Evolutionary conservation across 129 eudicot genomes (phyloP).

Genomic region (Ambrosia trifida): DNA sequence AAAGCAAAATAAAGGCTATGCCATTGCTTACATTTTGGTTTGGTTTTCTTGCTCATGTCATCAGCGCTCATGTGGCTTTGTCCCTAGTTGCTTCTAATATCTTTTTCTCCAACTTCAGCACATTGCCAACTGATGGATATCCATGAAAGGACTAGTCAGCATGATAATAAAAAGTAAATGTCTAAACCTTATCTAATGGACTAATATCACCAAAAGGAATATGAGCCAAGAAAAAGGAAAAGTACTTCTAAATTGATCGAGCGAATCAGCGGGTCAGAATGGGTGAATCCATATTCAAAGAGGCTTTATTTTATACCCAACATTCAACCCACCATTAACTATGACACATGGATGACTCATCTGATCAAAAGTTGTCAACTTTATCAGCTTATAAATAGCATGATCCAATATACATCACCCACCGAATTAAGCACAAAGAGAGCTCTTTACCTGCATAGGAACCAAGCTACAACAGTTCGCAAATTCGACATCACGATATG

Average conservation of each 20-base stretch:
- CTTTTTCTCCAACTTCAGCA: not conserved
- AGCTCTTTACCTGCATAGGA: not conserved
- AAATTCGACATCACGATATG: constrained; percentile 13
- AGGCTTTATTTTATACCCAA: constrained; percentile 13
- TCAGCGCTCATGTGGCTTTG: constrained; percentile 13
- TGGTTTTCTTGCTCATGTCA: constrained; percentile 17
- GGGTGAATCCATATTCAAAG: not conserved
- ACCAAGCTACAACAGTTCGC: constrained; percentile 11
- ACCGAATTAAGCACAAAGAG: not conserved
- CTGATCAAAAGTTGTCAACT: constrained; percentile 23
- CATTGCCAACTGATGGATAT: constrained; percentile 9
- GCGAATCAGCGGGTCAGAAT: constrained; percentile 11
- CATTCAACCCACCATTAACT: constrained; percentile 12
- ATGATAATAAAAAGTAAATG: constrained; percentile 8
- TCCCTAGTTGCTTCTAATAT: constrained; percentile 16
- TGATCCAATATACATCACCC: not conserved
- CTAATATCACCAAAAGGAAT: not conserved
- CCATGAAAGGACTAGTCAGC: not conserved
- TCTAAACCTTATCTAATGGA: not conserved
- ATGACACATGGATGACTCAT: constrained; percentile 35
- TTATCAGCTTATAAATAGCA: constrained; percentile 30
- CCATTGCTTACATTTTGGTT: constrained; percentile 15
- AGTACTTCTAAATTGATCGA: not conserved
- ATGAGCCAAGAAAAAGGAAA: not conserved
- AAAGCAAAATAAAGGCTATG: not conserved